Conservation (phyloP, 2,329 filamentous ascomycete genomes). For the Penicillium sp. region DNA sequence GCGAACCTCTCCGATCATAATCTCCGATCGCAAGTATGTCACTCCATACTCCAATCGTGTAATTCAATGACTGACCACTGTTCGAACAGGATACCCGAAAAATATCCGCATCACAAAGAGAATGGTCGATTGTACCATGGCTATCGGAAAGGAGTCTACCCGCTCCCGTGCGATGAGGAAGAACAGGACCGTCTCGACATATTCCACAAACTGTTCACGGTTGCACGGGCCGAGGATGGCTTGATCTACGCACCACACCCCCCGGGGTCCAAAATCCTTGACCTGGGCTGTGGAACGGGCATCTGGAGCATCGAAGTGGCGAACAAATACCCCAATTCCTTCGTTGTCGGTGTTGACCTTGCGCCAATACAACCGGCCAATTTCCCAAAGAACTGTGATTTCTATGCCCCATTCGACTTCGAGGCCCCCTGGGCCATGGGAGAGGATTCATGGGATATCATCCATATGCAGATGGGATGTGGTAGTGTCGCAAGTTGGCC, state of each 20-base stretch:
- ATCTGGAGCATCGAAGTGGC: slow-evolving; percentile 90
- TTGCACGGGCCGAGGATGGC: slow-evolving; percentile 55
- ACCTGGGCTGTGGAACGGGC: slow-evolving; percentile 80
- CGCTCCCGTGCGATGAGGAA: slow-evolving; percentile 73
- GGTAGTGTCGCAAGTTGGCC: slow-evolving; percentile 78
- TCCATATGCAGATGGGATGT: slow-evolving; percentile 75
- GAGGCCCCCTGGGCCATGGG: slow-evolving; percentile 70
- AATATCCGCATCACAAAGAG: slow-evolving; percentile 54
- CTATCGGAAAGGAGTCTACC: slow-evolving; percentile 66
- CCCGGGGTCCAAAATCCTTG: slow-evolving; percentile 53
- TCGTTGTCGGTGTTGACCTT: slow-evolving; percentile 62
- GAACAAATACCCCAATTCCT: slow-evolving; percentile 60
- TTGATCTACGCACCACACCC: slow-evolving; percentile 43
- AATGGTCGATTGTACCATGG: slow-evolving; percentile 70
- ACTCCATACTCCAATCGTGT: not conserved
- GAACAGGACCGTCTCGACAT: slow-evolving; percentile 79
- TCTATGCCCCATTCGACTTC: slow-evolving; percentile 69
- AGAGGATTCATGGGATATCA: slow-evolving; percentile 72
- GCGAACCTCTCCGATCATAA: slow-evolving; percentile 19
- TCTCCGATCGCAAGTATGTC: slow-evolving; percentile 23
- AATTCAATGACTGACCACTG: not conserved
- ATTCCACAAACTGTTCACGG: slow-evolving; percentile 72
- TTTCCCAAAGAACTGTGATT: slow-evolving; percentile 67
- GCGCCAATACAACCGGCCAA: slow-evolving; percentile 63
- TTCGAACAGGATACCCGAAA: slow-evolving; percentile 32